phyloP scores from a whole-genome alignment of 108 stramenopile species.

The Mediolabrus comicus region DNA sequence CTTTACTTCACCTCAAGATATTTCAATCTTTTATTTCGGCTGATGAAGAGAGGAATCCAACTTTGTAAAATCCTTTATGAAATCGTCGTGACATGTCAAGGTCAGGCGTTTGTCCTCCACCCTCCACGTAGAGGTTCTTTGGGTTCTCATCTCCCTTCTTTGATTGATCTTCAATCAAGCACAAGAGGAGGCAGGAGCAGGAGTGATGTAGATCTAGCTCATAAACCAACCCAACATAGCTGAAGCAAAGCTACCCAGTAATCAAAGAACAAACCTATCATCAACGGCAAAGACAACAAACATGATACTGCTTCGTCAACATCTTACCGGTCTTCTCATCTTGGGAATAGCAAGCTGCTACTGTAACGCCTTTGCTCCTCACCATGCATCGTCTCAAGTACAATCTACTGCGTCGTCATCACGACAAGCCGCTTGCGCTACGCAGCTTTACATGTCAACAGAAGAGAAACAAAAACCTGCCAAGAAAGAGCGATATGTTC shows the following conservation, averaged over 20 bases:
- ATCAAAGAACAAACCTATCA: not conserved
- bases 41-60: too few species aligned
- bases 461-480: constrained; percentile 16
- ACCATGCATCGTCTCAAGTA: not conserved
- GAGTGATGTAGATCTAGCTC: too few species aligned
- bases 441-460: constrained; percentile 22
- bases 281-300: too few species aligned
- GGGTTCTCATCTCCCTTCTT: too few species aligned
- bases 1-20: too few species aligned
- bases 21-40: too few species aligned
- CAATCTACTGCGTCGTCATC: not conserved
- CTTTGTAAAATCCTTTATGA: too few species aligned
- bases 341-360: not conserved
- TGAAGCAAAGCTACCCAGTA: not conserved
- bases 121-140: too few species aligned
- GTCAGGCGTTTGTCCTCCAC: too few species aligned
- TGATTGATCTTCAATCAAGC: too few species aligned
- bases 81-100: too few species aligned
- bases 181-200: too few species aligned
- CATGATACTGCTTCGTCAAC: not conserved
- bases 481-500: constrained; percentile 56
- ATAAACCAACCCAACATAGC: not conserved
- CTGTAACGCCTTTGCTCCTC: constrained; percentile 16
- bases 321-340: not conserved
- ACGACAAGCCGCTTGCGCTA: not conserved